phyloP scores from a whole-genome alignment of 768 basidiomycete species.

The Leucocoprinus leucothites region DNA sequence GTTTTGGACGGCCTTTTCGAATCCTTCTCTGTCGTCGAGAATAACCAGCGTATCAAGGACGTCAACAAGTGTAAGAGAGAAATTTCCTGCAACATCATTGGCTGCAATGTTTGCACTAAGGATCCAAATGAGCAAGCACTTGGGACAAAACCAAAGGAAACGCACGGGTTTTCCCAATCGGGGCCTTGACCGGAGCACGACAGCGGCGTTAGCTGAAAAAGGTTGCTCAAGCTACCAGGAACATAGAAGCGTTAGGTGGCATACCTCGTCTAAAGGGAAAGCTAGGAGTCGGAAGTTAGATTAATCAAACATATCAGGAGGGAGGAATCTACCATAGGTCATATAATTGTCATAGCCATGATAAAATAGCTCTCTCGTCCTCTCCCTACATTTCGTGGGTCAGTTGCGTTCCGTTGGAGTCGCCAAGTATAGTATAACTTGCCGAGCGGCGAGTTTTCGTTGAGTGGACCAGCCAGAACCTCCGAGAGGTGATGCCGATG shows the following conservation, averaged over 20 bases:
- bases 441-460: conserved; percentile 58
- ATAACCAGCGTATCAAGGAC: conserved; percentile 89
- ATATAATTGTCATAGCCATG: conserved; percentile 92
- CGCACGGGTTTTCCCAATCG: conserved; percentile 81
- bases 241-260: neutral
- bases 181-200: conserved; percentile 88
- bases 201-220: conserved; percentile 73
- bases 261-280: conserved; percentile 85
- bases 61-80: conserved; percentile 79
- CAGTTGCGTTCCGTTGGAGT: neutral
- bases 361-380: conserved; percentile 78
- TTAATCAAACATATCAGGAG: conserved; percentile 1
- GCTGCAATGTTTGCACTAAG: conserved; percentile 65
- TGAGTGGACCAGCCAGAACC: conserved; percentile 51
- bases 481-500: conserved; percentile 30
- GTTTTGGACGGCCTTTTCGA: conserved; percentile 80
- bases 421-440: conserved; percentile 17
- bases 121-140: conserved; percentile 10
- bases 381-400: conserved; percentile 44
- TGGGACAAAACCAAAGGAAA: conserved; percentile 11
- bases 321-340: conserved; percentile 55
- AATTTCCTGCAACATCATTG: conserved; percentile 96
- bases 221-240: conserved; percentile 5
- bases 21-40: conserved; percentile 73
- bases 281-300: conserved; percentile 39